Evolutionary conservation across 2,329 filamentous ascomycete genomes (phyloP), one percentile per base, ranked within the genome.

Genomic region (Aspergillus uvarum): DNA sequence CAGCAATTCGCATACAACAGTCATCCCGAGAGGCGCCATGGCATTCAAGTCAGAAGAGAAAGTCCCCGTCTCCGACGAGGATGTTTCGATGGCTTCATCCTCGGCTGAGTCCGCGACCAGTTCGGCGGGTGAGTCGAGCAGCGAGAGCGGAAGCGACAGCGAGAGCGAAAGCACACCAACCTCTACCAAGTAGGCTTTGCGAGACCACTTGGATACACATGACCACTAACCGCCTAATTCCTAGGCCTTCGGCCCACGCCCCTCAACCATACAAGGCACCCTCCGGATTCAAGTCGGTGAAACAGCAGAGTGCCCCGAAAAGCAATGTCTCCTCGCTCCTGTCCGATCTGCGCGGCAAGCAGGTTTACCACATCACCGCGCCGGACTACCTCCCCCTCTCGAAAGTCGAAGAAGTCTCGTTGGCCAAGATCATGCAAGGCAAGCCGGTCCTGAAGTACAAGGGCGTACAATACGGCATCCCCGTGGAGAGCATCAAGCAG

Each of bases 311-410:
- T 19, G 64, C 71, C 5, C 68, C 72, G 29, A 73, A 72, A 50
- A 73, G 74, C 3, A 67, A 61, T 50, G 65, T 71, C 48, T 68
- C 72, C 50, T 73, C 76, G 24, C 57, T 74, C 24, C 70, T 78
- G 47, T 74, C 76, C 42, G 69, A 78, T 53, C 69, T 80, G 53
- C 67, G 67, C 53, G 76, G 75, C 54, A 82, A 82, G 65, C 76
- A 81, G 67, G 65, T 82, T 52, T 79, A 79, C 71, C 79, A 82
- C 62, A 79, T 82, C 58, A 78, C 77, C 19, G 79, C 78, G 1
- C 80, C 80, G 2, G 69, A 76, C 4, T 76, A 70, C 51, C 71
- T 82, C 19, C 76, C 79, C 19, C 63, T 82, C 35, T 75, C 75
- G 7, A 74, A 77, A 51, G 70, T 82, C 55, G 77, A 80, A 62